Evolutionary conservation across 768 basidiomycete genomes (phyloP).

Genomic region (Boletus reticuloceps): DNA sequence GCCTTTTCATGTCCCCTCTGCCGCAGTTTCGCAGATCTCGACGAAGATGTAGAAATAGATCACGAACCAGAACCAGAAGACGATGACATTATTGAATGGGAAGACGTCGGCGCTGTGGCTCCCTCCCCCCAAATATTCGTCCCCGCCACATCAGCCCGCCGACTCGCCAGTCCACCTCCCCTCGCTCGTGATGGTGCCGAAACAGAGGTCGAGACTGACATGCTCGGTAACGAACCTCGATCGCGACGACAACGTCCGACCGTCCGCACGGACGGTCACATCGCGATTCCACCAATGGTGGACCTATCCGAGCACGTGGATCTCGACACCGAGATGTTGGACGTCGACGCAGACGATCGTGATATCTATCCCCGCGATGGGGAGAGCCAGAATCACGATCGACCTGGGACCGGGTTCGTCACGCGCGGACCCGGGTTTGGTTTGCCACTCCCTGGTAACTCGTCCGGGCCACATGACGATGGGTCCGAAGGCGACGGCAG

Average conservation of each 20-base stretch:
- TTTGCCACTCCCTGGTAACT: slow-evolving; percentile 11
- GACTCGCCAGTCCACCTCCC: slow-evolving; percentile 22
- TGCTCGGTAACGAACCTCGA: slow-evolving; percentile 14
- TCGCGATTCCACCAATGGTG: slow-evolving; percentile 7
- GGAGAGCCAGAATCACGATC: slow-evolving; percentile 10
- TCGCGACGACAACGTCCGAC: slow-evolving; percentile 19
- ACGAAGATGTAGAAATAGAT: slow-evolving; percentile 89
- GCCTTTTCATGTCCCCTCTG: slow-evolving; percentile 96
- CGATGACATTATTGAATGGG: slow-evolving; percentile 24
- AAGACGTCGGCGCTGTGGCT: slow-evolving; percentile 6
- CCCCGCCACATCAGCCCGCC: slow-evolving; percentile 6
- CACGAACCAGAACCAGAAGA: slow-evolving; percentile 32
- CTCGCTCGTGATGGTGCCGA: slow-evolving; percentile 31
- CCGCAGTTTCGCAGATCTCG: slow-evolving; percentile 90
- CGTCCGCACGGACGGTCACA: slow-evolving; percentile 28
- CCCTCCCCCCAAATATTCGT: background rate
- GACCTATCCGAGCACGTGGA: slow-evolving; percentile 13
- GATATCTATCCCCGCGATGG: slow-evolving; percentile 4
- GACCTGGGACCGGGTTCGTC: slow-evolving; percentile 1
- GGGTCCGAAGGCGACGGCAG: slow-evolving; percentile 21
- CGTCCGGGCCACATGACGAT: slow-evolving; percentile 15
- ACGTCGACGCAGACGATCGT: slow-evolving; percentile 13
- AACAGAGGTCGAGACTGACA: slow-evolving; percentile 32
- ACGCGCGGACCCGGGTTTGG: slow-evolving; percentile 18
- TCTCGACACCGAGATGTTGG: slow-evolving; percentile 29